A percentile compares a stretch with the other conserved stretches of the same genome.
phyloP scores from a whole-genome alignment of 768 basidiomycete species.

The Favolaschia claudopus region DNA sequence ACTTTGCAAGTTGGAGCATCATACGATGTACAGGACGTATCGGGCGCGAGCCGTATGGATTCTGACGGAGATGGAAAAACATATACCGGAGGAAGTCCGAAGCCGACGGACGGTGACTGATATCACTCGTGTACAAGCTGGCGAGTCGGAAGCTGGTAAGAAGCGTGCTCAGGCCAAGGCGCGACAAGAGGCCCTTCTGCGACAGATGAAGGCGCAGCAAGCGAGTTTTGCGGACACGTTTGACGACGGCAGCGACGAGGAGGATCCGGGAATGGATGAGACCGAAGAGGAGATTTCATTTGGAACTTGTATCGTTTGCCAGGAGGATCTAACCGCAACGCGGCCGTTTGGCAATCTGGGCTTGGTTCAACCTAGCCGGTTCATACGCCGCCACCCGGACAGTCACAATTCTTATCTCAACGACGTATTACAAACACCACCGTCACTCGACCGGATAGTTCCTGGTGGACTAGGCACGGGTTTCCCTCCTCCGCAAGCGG shows the following conservation, averaged over 20 bases:
- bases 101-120: conserved; percentile 54
- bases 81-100: conserved; percentile 66
- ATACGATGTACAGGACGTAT: conserved; percentile 79
- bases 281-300: conserved; percentile 62
- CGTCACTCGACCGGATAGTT: conserved; percentile 68
- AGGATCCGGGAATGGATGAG: conserved; percentile 68
- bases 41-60: conserved; percentile 79
- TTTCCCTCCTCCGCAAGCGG: conserved; percentile 62
- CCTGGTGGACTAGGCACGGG: conserved; percentile 33
- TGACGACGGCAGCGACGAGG: conserved; percentile 71
- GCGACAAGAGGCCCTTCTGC: conserved; percentile 93
- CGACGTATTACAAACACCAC: conserved; percentile 70
- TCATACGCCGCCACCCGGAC: conserved; percentile 82
- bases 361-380: conserved; percentile 85
- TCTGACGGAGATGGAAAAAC: conserved; percentile 61
- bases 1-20: conserved; percentile 79
- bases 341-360: conserved; percentile 88
- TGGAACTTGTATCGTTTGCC: conserved; percentile 98
- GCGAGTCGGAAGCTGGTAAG: conserved; percentile 72
- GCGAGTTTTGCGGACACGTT: conserved; percentile 84
- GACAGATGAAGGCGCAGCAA: conserved; percentile 94
- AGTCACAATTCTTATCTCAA: conserved; percentile 69
- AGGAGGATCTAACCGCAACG: conserved; percentile 83
- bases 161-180: conserved; percentile 83
- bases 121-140: conserved; percentile 37